Evolutionary conservation across 768 basidiomycete genomes (phyloP), one percentile per base, ranked within the genome.

Genomic region (Podaxis mareebaensis): DNA sequence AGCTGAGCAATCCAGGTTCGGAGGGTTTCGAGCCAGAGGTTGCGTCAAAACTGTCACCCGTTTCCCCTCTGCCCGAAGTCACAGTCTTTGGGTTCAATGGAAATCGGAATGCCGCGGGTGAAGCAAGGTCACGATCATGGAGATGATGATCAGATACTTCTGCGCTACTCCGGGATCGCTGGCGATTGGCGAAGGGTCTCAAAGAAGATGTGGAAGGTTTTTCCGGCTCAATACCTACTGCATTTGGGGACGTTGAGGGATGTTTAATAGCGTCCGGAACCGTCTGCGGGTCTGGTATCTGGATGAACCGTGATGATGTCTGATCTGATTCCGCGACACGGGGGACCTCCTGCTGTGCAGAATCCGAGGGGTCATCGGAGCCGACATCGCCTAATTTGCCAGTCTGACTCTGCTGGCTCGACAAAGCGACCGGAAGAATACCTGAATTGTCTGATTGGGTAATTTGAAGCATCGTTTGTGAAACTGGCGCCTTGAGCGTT

Each of bases 81-180:
- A 28, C 26, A 26, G 70, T 64, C 10, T 38, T 63, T 17, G 52
- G 39, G 5, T 61, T 61, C 52, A 54, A 42, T 11, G 79, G 81
- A 56, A 83, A 83, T 58, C 80, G 81, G 62, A 82, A 83, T 15
- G 76, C 75, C 24, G 74, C 70, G 17, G 79, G 75, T 12, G 79
- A 71, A 11, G 72, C 66, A 2, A 79, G 77, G 46, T 73, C 72
- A 39, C 66, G 49, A 51, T 70, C 69, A 70, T 58, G 78, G 69
- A 20, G 69, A 61, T 4, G 33, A 72, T 15, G 72, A 64, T 49
- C 65, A 46, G 17, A 66, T 64, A 56, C 72, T 70, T 39, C 65
- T 33, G 57, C 51, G 49, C 57, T 61, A 33, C 30, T 60, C 54
- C 44, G 13, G 11, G 28, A 62, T 53, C 53, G 51, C 38, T 59